Conservation (phyloP, 495 filamentous ascomycete genomes). For the Lepidopterella palustris region DNA sequence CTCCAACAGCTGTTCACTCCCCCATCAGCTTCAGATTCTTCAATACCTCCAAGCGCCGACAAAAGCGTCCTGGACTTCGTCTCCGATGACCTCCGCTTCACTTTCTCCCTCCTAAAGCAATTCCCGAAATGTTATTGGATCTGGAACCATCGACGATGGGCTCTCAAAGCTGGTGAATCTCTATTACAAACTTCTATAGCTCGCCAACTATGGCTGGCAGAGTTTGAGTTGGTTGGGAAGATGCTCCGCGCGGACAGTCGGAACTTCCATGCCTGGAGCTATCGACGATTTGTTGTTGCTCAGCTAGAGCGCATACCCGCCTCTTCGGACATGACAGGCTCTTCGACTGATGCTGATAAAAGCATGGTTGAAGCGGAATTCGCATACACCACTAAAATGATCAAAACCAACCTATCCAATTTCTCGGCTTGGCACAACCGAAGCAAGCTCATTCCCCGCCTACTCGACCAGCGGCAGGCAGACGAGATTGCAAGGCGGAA, state of each 20-base stretch:
- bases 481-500: slow-evolving; percentile 52
- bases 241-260: slow-evolving; percentile 81
- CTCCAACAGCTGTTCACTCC: slow-evolving; percentile 43
- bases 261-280: slow-evolving; percentile 98
- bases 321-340: slow-evolving; percentile 16
- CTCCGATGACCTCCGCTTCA: slow-evolving; percentile 63
- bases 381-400: slow-evolving; percentile 83
- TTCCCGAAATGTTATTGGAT: slow-evolving; percentile 99
- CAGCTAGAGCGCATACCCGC: slow-evolving; percentile 51
- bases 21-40: not conserved
- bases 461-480: slow-evolving; percentile 64
- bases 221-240: slow-evolving; percentile 72
- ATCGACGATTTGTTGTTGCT: slow-evolving; percentile 67
- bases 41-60: not conserved
- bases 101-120: slow-evolving; percentile 72
- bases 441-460: slow-evolving; percentile 67
- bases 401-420: slow-evolving; percentile 74
- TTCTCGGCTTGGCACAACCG: slow-evolving; percentile 97
- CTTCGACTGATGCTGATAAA: slow-evolving; percentile 28
- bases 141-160: slow-evolving; percentile 94
- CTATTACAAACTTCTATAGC: slow-evolving; percentile 51
- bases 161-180: slow-evolving; percentile 61
- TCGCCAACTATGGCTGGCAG: slow-evolving; percentile 68
- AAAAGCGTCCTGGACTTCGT: slow-evolving; percentile 38
- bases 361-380: slow-evolving; percentile 76